Conservation (phyloP, 1,284 basidiomycete genomes). For the Exsudoporus floridanus region DNA sequence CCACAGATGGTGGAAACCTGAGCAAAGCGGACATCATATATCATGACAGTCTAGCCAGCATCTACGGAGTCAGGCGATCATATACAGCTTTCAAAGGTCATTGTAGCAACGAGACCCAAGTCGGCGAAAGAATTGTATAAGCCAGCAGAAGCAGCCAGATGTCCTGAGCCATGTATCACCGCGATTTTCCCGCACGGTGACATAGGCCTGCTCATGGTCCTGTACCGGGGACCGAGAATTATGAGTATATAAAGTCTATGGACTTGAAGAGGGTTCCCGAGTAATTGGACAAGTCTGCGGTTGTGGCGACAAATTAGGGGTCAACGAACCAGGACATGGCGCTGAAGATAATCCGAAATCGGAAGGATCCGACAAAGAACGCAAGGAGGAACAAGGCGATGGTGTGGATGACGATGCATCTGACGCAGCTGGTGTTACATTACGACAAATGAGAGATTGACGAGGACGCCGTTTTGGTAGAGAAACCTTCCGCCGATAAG, state of each 20-base stretch:
- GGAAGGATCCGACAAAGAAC: neutral
- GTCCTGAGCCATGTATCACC: neutral
- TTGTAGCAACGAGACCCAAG: neutral
- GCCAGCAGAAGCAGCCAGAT: neutral
- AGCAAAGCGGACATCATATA: neutral
- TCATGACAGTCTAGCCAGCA: neutral
- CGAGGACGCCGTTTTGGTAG: neutral
- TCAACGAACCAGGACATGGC: neutral
- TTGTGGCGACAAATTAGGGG: neutral
- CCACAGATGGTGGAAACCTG: neutral
- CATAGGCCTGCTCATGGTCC: neutral
- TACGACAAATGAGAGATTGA: neutral
- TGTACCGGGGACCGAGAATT: neutral
- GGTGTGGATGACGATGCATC: neutral
- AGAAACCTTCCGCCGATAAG: neutral
- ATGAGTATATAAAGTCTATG: neutral
- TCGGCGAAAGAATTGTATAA: neutral
- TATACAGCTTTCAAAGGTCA: neutral
- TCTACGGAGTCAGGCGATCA: neutral
- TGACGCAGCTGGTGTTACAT: neutral
- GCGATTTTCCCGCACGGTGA: neutral
- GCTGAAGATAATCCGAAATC: neutral
- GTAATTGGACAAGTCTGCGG: no score
- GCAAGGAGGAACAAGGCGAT: neutral
- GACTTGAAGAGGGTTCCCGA: neutral